Evolutionary conservation across 2,329 filamentous ascomycete species (phyloP), one percentile per base, ranked within the genome.

Genomic region (Fusarium mexicanum): DNA sequence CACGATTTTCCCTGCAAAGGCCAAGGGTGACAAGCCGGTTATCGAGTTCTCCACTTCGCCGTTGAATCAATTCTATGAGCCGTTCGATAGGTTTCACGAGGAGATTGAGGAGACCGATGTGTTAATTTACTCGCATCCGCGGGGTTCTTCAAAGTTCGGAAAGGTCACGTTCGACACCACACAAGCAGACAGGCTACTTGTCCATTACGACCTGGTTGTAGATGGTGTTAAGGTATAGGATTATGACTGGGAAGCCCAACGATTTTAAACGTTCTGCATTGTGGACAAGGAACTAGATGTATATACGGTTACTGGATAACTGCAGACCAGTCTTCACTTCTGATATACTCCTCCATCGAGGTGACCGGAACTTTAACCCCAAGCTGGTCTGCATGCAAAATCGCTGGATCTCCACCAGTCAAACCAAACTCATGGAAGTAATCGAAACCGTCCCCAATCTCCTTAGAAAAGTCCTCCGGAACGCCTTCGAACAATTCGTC

Each of bases 261-360:
- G 29, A 8, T 1, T 26, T 26, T 41, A 2, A 13, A 5, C 3
- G 3, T 20, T 11, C 12, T 2, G 9, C 0, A 0, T 24, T 20
- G 4, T 10, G 5, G 16, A 8, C 2, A 22, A 26, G 0, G 0
- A 47, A 10, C 5, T 29, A 1, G 5, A 20, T 10, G 2, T 14
- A 14, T 16, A 0, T 22, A n/a, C n/a, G n/a, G n/a, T n/a, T 22
- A 48, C 46, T 17, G 6, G 9, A 48, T 31, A 22, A 48, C 20
- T 48, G 46, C 31, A 29, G 46, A 31, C 46, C 46, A 48, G 20
- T 48, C 46, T 31, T 48, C 46, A 48, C 9, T 22, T 31, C 46
- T 48, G 20, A 48, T 48, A 3, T 48, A 48, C 14, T 48, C 46
- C 46, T 48, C 46, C 46, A 48, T 48, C 14, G 46, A 48, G 2